These are phyloP conservation scores for Primulina eburnea DNA, from an alignment of 257 asterid species.

Conservation along the genomic window DNA sequence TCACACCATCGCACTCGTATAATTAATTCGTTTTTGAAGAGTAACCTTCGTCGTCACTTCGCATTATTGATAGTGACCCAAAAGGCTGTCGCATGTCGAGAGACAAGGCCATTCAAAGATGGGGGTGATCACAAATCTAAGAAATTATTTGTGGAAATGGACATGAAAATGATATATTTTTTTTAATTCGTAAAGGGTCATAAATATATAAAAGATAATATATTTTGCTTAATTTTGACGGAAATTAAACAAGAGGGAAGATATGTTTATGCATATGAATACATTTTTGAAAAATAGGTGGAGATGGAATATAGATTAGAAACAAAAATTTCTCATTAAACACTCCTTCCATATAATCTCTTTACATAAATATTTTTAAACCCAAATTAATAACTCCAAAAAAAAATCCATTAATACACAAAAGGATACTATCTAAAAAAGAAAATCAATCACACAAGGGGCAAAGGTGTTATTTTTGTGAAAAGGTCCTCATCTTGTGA, in stretches of 20 bases:
- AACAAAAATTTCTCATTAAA: background rate
- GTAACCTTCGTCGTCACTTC: background rate
- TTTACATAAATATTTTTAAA: background rate
- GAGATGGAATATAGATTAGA: background rate
- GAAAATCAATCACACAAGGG: conserved; percentile 14
- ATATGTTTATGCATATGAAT: too few relatives aligned
- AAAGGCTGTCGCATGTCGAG: conserved; percentile 20
- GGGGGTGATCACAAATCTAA: background rate
- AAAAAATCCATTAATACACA: conserved; percentile 27
- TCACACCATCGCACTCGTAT: background rate
- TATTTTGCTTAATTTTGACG: too few relatives aligned
- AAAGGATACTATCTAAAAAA: conserved; percentile 16
- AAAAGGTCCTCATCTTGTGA: conserved; percentile 34
- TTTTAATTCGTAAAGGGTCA: too few relatives aligned
- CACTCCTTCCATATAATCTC: background rate
- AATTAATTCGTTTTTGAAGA: background rate
- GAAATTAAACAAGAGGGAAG: too few relatives aligned
- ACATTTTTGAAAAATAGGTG: too few relatives aligned
- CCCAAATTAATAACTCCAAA: background rate
- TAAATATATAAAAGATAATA: too few relatives aligned
- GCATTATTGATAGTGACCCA: background rate
- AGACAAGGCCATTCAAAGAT: conserved; percentile 10
- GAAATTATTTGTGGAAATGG: too few relatives aligned
- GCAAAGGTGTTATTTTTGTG: conserved; percentile 22
- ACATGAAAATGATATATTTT: too few relatives aligned